These are phyloP conservation scores for Colletotrichum kahawae DNA, from an alignment of 2,329 filamentous ascomycete species.

Conservation along the genomic window DNA sequence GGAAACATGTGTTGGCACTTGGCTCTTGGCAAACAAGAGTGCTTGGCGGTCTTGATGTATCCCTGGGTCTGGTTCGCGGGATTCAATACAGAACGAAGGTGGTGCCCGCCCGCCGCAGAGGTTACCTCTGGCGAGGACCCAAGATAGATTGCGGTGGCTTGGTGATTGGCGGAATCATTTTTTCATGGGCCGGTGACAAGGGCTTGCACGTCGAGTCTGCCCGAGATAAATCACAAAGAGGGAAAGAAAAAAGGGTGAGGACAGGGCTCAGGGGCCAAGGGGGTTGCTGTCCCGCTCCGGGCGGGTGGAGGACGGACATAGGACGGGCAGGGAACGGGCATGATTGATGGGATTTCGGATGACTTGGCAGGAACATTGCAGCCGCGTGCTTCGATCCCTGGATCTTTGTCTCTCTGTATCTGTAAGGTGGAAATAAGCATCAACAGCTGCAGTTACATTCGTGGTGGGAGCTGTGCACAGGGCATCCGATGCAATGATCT, in stretches of 20 bases:
- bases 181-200: slow-evolving; percentile 3
- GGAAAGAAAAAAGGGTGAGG: neutral
- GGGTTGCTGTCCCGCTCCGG: neutral
- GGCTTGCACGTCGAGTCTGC: neutral
- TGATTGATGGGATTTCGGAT: slow-evolving; percentile 18
- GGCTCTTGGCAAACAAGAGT: neutral
- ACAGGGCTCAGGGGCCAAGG: neutral
- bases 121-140: neutral
- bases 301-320: slow-evolving; percentile 1
- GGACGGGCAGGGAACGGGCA: neutral
- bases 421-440: neutral
- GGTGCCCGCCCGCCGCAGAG: neutral
- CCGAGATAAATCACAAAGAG: slow-evolving; percentile 6
- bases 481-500: neutral
- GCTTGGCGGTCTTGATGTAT: neutral
- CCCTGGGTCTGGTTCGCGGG: neutral
- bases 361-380: slow-evolving; percentile 6
- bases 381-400: neutral
- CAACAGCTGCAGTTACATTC: neutral
- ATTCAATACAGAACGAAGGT: neutral
- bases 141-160: neutral
- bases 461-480: neutral
- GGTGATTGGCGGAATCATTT: slow-evolving; percentile 20
- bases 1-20: neutral
- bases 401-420: neutral